A percentile compares a stretch with the other conserved stretches of the same genome.
Evolutionary conservation across 768 basidiomycete species (phyloP).

Genomic region (Kondoa malvinella): DNA sequence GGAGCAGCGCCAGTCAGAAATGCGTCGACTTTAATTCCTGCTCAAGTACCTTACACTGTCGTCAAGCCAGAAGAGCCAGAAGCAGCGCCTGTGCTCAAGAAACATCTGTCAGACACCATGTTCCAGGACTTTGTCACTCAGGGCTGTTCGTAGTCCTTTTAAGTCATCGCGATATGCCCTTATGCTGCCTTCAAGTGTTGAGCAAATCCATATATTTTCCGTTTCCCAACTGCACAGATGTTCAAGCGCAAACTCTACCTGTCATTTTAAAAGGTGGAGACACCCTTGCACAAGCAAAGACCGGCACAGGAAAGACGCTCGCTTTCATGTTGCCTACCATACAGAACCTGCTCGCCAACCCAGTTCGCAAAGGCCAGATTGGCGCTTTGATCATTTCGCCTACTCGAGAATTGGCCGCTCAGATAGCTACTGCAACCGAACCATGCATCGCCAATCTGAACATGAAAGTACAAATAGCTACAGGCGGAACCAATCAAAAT

Average conservation of each 20-base stretch:
- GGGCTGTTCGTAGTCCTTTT: background rate
- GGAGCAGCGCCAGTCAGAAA: background rate
- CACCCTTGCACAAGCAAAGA: conserved; percentile 23
- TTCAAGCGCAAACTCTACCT: conserved; percentile 24
- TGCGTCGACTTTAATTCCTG: background rate
- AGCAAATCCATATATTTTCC: conserved; percentile 1
- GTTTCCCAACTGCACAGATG: conserved; percentile 16
- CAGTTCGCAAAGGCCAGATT: conserved; percentile 22
- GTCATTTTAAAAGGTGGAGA: conserved; percentile 20
- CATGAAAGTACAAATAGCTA: background rate
- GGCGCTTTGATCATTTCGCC: conserved; percentile 31
- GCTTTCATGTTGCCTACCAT: conserved; percentile 34
- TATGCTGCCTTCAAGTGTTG: background rate
- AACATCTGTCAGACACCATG: conserved; percentile 1
- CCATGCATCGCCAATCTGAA: background rate
- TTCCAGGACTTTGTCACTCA: background rate
- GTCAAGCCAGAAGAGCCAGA: too few relatives aligned
- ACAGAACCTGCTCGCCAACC: conserved; percentile 27
- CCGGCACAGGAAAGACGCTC: conserved; percentile 39
- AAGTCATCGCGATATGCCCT: background rate
- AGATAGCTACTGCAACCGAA: conserved; percentile 24
- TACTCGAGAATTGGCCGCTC: conserved; percentile 33
- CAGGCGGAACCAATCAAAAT: conserved; percentile 42
- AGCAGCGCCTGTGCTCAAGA: background rate
- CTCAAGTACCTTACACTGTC: background rate